phyloP scores from a whole-genome alignment of 176 grass and related monocot species.

The Oryza meyeriana region DNA sequence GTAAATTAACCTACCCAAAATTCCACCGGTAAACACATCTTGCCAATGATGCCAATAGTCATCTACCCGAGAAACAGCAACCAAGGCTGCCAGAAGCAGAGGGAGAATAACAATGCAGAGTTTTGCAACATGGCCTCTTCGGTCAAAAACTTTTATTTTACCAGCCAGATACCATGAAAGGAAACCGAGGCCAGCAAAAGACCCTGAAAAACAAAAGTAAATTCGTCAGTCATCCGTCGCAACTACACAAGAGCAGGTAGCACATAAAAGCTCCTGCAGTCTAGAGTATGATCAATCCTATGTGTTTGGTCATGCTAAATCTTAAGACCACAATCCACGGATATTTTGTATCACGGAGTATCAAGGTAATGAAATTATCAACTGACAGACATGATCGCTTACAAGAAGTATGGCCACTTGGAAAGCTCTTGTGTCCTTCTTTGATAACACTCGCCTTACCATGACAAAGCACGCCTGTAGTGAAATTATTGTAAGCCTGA shows the following conservation, averaged over 20 bases:
- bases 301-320: background rate
- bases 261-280: constrained; percentile 12
- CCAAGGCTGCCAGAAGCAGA: constrained; percentile 60
- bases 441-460: constrained; percentile 65
- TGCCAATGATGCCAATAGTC: constrained; percentile 85
- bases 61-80: constrained; percentile 72
- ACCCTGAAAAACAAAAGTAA: constrained; percentile 49
- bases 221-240: background rate
- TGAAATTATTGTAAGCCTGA: constrained; percentile 59
- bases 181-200: constrained; percentile 77
- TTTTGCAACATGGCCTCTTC: constrained; percentile 61
- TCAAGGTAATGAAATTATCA: constrained; percentile 6
- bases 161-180: constrained; percentile 74
- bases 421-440: constrained; percentile 90
- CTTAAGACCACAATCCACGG: background rate
- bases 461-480: constrained; percentile 61
- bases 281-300: background rate
- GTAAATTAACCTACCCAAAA: constrained; percentile 49
- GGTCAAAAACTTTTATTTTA: constrained; percentile 69
- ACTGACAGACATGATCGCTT: constrained; percentile 22
- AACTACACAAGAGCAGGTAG: background rate
- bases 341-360: background rate
- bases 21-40: constrained; percentile 67
- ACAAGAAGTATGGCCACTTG: constrained; percentile 81
- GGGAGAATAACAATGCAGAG: constrained; percentile 61